Conservation (phyloP, 2,329 filamentous ascomycete genomes). For the Nigrospora osmanthi region DNA sequence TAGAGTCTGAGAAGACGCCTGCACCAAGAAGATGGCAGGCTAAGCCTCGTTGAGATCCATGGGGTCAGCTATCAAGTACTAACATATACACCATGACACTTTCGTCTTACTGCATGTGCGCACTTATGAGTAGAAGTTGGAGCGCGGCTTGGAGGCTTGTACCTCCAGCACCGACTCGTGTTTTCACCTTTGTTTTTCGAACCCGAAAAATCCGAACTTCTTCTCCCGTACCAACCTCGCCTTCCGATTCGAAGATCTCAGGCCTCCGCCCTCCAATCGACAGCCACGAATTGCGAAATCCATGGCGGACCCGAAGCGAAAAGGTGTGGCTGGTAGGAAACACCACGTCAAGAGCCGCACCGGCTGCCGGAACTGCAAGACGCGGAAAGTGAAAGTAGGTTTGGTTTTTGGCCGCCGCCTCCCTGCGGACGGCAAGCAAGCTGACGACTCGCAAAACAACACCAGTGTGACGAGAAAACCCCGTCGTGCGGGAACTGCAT, state of each 20-base stretch:
- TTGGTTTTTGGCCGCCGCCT: not conserved
- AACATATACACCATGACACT: too few species aligned
- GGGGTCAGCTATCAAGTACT: too few species aligned
- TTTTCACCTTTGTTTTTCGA: not conserved
- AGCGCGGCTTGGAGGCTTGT: too few species aligned
- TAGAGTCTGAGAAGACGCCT: too few species aligned
- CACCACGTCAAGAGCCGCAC: conserved; percentile 1
- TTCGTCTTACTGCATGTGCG: too few species aligned
- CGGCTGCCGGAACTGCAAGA: conserved; percentile 9
- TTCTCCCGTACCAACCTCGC: not conserved
- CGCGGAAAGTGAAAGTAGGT: conserved; percentile 9
- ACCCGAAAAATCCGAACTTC: not conserved
- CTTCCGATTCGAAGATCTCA: not conserved
- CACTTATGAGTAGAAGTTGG: too few species aligned
- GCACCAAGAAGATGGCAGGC: too few species aligned
- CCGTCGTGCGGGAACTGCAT: conserved; percentile 9
- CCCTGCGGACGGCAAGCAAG: not conserved
- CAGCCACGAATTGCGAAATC: not conserved
- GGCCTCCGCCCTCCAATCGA: not conserved
- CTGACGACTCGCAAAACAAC: not conserved
- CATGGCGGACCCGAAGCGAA: not conserved
- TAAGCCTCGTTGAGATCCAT: too few species aligned
- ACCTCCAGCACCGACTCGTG: too few species aligned
- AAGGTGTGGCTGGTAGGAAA: not conserved
- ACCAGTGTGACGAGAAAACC: conserved; percentile 10